phyloP scores from a whole-genome alignment of 1,284 basidiomycete species.

The Ceratorhiza oryzae-sativae region DNA sequence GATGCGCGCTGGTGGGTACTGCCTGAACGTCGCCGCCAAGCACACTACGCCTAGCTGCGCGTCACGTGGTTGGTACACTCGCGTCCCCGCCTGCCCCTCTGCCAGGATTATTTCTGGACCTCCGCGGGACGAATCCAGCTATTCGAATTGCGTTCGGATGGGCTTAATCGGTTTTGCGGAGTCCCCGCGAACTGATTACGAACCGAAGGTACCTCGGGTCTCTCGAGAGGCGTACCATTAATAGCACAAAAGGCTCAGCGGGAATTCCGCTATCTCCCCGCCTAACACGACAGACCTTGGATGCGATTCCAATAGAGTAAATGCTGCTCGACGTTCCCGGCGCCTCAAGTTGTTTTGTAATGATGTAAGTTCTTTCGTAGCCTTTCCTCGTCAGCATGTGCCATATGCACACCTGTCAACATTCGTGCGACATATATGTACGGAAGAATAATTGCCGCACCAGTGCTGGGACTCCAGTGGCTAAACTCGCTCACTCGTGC shows the following conservation, averaged over 20 bases:
- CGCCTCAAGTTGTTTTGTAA: background rate
- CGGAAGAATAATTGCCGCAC: background rate
- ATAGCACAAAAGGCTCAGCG: slow-evolving; percentile 37
- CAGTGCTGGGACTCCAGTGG: slow-evolving; percentile 1
- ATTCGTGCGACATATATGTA: too few relatives aligned
- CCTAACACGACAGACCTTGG: background rate
- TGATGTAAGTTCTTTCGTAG: background rate
- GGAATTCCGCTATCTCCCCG: slow-evolving; percentile 24
- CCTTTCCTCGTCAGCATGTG: background rate
- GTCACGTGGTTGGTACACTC: too few relatives aligned
- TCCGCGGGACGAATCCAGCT: too few relatives aligned
- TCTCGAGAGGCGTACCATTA: background rate
- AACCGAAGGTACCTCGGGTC: slow-evolving; percentile 9
- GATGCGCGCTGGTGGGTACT: too few relatives aligned
- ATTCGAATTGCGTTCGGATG: too few relatives aligned
- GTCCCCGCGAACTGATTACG: background rate
- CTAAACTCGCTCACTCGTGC: slow-evolving; percentile 25
- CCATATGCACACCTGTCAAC: slow-evolving; percentile 19
- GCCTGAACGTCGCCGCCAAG: too few relatives aligned
- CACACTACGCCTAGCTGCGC: too few relatives aligned
- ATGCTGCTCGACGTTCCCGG: background rate
- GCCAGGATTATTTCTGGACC: too few relatives aligned
- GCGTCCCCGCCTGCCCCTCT: too few relatives aligned
- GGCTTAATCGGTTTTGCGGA: slow-evolving; percentile 6
- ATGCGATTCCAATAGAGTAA: slow-evolving; percentile 15